phyloP scores from a whole-genome alignment of 2,329 filamentous ascomycete genomes.

The Apiospora koreana region DNA sequence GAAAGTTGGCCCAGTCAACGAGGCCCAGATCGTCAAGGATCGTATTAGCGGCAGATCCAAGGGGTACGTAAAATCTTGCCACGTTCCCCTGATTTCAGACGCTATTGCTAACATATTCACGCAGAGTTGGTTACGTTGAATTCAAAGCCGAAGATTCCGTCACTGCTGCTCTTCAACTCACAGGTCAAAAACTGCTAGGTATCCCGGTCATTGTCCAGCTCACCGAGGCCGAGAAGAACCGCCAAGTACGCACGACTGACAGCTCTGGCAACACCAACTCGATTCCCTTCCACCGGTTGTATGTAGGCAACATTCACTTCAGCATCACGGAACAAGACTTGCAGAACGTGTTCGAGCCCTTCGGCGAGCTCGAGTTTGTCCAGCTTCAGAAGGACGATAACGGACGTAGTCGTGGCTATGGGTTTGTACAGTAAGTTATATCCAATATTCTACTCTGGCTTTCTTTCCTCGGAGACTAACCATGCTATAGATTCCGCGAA shows the following conservation, averaged over 20 bases:
- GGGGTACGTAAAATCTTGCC: constrained; percentile 63
- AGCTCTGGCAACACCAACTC: constrained; percentile 70
- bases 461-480: constrained; percentile 34
- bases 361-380: constrained; percentile 96
- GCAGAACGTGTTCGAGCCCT: constrained; percentile 95
- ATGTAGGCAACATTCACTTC: constrained; percentile 99
- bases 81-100: neutral
- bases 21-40: constrained; percentile 98
- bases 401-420: constrained; percentile 89
- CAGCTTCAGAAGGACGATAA: constrained; percentile 96
- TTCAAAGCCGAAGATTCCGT: constrained; percentile 97
- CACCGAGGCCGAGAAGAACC: constrained; percentile 99
- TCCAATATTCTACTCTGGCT: neutral
- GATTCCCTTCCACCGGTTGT: constrained; percentile 94
- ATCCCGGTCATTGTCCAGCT: constrained; percentile 98
- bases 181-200: constrained; percentile 96
- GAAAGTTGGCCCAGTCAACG: constrained; percentile 90
- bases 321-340: constrained; percentile 96
- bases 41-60: constrained; percentile 95
- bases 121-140: constrained; percentile 97
- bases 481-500: constrained; percentile 73
- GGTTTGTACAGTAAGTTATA: constrained; percentile 89
- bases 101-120: constrained; percentile 24
- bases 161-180: constrained; percentile 91
- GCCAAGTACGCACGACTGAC: constrained; percentile 85